phyloP scores from a whole-genome alignment of 805 yeast genomes.

The Kodamaea nitidulidarum region DNA sequence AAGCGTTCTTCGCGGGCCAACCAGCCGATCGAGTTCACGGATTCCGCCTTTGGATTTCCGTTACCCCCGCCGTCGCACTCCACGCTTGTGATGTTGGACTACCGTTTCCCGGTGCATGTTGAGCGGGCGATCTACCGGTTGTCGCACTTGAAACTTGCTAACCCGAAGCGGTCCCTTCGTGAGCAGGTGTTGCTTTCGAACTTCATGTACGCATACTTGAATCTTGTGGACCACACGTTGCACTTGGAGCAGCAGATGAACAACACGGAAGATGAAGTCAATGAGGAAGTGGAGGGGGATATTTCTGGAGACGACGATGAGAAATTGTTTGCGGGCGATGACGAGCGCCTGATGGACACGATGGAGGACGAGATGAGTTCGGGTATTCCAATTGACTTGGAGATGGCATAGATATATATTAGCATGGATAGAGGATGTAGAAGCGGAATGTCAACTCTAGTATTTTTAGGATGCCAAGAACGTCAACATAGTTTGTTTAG shows the following conservation, averaged over 20 bases:
- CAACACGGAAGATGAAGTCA: conserved; percentile 8
- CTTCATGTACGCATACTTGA: conserved; percentile 96
- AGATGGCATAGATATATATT: conserved; percentile 13
- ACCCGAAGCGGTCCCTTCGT: conserved; percentile 82
- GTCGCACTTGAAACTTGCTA: conserved; percentile 90
- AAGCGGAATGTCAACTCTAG: too few species aligned
- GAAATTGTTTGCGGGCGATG: conserved; percentile 10
- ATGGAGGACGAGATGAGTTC: conserved; percentile 6
- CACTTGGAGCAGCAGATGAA: conserved; percentile 61
- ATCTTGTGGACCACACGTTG: conserved; percentile 86
- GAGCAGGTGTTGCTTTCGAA: conserved; percentile 92
- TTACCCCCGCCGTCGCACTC: conserved; percentile 75
- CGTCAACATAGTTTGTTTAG: too few species aligned
- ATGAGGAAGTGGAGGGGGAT: conserved; percentile 7
- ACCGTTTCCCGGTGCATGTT: conserved; percentile 88
- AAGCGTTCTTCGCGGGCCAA: conserved; percentile 39
- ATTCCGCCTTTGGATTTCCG: conserved; percentile 85
- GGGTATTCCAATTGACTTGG: conserved; percentile 19
- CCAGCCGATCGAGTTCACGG: conserved; percentile 51
- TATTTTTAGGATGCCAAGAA: too few species aligned
- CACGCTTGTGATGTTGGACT: conserved; percentile 75
- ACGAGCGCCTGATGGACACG: conserved; percentile 3
- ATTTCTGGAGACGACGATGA: conserved; percentile 8
- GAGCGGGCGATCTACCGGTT: conserved; percentile 93
- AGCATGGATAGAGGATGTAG: too few species aligned